phyloP scores from a whole-genome alignment of 2,329 filamentous ascomycete genomes.

The Atkinsonella hypoxylon region DNA sequence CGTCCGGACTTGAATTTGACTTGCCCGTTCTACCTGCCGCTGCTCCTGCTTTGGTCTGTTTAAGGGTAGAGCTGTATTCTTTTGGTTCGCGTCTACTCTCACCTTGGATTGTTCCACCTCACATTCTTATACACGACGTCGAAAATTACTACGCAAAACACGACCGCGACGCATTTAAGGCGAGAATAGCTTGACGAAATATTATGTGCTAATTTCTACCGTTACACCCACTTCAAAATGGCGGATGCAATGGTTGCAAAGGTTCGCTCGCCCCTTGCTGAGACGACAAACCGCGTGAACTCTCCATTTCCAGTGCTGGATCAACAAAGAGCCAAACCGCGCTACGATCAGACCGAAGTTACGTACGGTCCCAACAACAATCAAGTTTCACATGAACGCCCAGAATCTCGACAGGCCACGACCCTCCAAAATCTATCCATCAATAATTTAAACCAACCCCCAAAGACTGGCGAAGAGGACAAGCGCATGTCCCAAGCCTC shows the following conservation, averaged over 20 bases:
- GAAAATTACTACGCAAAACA: conserved; percentile 1
- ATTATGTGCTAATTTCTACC: conserved; percentile 24
- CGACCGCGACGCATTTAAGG: conserved; percentile 5
- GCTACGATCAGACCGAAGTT: conserved; percentile 14
- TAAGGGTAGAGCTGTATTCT: neutral
- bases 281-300: conserved; percentile 36
- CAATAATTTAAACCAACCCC: conserved; percentile 10
- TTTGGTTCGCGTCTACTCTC: conserved; percentile 1
- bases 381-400: conserved; percentile 4
- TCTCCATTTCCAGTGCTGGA: conserved; percentile 21
- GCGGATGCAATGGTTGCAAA: conserved; percentile 20
- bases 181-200: conserved; percentile 9
- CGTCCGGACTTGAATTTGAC: neutral
- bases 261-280: conserved; percentile 30
- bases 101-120: neutral
- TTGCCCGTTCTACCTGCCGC: neutral
- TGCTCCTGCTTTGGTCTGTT: conserved; percentile 1
- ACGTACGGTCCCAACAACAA: conserved; percentile 4
- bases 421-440: neutral
- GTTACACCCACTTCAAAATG: conserved; percentile 13
- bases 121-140: neutral
- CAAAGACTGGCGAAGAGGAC: conserved; percentile 20
- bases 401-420: conserved; percentile 1
- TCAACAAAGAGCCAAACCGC: conserved; percentile 18
- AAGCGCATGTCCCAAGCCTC: conserved; percentile 29